Evolutionary conservation across 352 stramenopile genomes (phyloP).

Genomic region (Pythium rishiriense): DNA sequence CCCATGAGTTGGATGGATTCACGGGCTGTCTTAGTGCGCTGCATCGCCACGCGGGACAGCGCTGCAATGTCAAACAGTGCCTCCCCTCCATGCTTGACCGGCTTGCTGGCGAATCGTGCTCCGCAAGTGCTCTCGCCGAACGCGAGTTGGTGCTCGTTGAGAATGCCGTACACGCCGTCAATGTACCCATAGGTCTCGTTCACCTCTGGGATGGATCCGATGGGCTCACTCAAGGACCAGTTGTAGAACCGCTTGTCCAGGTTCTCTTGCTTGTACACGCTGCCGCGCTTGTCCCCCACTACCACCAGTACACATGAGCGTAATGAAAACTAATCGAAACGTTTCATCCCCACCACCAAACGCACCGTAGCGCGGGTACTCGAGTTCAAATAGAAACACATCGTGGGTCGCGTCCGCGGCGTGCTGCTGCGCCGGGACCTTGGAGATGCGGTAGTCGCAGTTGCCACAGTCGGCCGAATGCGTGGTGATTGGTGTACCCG

Average conservation of each 20-base stretch:
- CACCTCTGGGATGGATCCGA: constrained; percentile 68
- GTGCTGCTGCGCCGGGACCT: constrained; percentile 60
- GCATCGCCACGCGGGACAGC: constrained; percentile 86
- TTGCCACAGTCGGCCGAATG: constrained; percentile 78
- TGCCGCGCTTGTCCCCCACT: constrained; percentile 58
- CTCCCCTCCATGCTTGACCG: constrained; percentile 58
- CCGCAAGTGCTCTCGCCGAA: constrained; percentile 82
- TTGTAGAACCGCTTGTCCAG: constrained; percentile 69
- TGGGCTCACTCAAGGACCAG: constrained; percentile 44
- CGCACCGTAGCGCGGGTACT: constrained; percentile 77
- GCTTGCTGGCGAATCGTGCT: constrained; percentile 57
- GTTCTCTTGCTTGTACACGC: constrained; percentile 57
- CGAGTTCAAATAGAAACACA: constrained; percentile 34
- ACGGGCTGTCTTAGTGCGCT: constrained; percentile 77
- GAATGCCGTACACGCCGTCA: constrained; percentile 72
- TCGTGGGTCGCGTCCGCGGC: constrained; percentile 44
- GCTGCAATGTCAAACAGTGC: constrained; percentile 85
- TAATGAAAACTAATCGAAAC: background rate
- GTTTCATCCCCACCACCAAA: background rate
- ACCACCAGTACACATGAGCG: constrained; percentile 36
- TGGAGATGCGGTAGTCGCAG: constrained; percentile 61
- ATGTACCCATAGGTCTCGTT: constrained; percentile 71
- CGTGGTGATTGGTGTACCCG: constrained; percentile 67
- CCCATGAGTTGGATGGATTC: constrained; percentile 91
- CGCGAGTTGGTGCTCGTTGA: constrained; percentile 78